Evolutionary conservation across 2,329 filamentous ascomycete species (phyloP).

Genomic region (Neoscytalidium dimidiatum): DNA sequence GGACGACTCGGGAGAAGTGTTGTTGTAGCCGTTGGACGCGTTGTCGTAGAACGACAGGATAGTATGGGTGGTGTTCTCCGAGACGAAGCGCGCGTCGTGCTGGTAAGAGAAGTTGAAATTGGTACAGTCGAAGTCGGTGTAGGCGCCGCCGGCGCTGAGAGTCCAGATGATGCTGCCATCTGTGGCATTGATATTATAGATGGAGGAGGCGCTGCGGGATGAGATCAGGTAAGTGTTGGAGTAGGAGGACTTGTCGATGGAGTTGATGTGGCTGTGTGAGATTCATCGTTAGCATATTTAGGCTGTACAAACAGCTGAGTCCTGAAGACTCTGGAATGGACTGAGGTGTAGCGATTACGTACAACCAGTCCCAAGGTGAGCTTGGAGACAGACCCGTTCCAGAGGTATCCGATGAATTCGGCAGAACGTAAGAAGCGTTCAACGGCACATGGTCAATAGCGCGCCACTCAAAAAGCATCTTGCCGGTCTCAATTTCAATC

Average conservation of each 20-base stretch:
- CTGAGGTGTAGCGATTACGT: background rate
- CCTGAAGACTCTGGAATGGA: background rate
- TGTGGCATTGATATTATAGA: slow-evolving; percentile 50
- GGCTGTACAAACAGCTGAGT: background rate
- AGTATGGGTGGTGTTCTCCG: slow-evolving; percentile 49
- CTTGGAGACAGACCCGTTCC: slow-evolving; percentile 47
- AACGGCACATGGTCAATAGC: slow-evolving; percentile 58
- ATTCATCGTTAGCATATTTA: background rate
- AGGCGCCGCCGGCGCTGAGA: slow-evolving; percentile 33
- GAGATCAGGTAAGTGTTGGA: slow-evolving; percentile 58
- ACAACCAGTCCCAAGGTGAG: slow-evolving; percentile 55
- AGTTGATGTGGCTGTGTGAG: slow-evolving; percentile 54
- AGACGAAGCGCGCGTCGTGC: slow-evolving; percentile 54
- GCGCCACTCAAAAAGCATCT: slow-evolving; percentile 60
- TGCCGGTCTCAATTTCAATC: slow-evolving; percentile 56
- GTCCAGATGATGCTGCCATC: slow-evolving; percentile 56
- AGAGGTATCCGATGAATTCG: slow-evolving; percentile 43
- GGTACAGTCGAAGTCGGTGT: slow-evolving; percentile 30
- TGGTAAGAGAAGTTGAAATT: slow-evolving; percentile 55
- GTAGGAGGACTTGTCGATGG: slow-evolving; percentile 51
- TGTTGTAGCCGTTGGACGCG: slow-evolving; percentile 51
- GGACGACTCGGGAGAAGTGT: slow-evolving; percentile 30
- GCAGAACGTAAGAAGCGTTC: slow-evolving; percentile 49
- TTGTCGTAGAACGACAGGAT: slow-evolving; percentile 59
- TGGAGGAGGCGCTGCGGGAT: slow-evolving; percentile 50